Conservation (phyloP, 345 rosid species). For the Camelina laxa region DNA sequence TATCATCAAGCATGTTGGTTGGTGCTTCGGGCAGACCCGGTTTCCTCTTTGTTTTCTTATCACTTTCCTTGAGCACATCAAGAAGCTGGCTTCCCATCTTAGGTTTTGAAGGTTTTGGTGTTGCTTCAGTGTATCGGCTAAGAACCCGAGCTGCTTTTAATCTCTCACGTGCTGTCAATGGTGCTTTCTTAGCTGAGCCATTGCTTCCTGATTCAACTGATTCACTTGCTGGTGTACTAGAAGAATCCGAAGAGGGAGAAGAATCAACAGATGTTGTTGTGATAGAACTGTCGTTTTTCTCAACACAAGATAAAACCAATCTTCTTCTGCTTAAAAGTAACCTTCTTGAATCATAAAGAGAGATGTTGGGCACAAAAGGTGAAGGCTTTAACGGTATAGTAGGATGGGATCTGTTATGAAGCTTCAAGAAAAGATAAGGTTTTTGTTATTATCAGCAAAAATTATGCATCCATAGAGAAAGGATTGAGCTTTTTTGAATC, state of each 20-base stretch:
- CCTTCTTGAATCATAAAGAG: not conserved
- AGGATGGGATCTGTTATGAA: constrained; percentile 19
- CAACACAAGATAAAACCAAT: constrained; percentile 45
- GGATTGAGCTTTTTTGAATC: not conserved
- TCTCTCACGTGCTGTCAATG: constrained; percentile 85
- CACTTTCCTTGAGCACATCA: constrained; percentile 77
- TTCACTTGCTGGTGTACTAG: constrained; percentile 41
- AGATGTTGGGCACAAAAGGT: not conserved
- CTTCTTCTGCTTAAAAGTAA: constrained; percentile 36
- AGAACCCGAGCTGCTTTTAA: constrained; percentile 88
- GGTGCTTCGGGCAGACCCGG: constrained; percentile 91
- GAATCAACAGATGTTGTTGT: constrained; percentile 29
- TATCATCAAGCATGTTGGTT: constrained; percentile 82
- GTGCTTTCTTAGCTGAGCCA: constrained; percentile 55
- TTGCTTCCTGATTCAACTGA: constrained; percentile 41
- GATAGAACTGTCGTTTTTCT: constrained; percentile 48
- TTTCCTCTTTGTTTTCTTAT: constrained; percentile 66
- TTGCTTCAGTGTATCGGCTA: constrained; percentile 60
- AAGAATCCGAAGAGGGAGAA: constrained; percentile 29
- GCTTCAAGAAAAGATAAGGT: constrained; percentile 31
- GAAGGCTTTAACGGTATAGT: constrained; percentile 23
- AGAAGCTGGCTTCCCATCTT: constrained; percentile 76
- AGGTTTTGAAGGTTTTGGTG: constrained; percentile 58
- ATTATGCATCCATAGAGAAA: not conserved
- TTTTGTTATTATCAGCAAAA: constrained; percentile 20